Conservation (phyloP, 2,329 filamentous ascomycete species). For the Lachnellula suecica region DNA sequence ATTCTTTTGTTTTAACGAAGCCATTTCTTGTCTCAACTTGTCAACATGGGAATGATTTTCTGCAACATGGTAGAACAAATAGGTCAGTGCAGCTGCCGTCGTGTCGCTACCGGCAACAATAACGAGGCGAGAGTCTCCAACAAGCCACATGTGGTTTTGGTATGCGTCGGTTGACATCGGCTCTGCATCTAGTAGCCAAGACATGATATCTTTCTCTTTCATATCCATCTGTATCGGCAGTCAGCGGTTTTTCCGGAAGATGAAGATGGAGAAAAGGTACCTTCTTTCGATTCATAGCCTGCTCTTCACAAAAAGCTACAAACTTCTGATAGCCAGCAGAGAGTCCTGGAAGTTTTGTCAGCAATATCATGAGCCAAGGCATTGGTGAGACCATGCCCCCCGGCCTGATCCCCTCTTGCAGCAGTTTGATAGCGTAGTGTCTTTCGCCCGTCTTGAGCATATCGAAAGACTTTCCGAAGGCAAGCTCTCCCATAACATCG, state of each 20-base stretch:
- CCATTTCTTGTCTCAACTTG: slow-evolving; percentile 19
- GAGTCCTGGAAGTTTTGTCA: slow-evolving; percentile 17
- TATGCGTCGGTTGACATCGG: not conserved
- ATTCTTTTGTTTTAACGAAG: slow-evolving; percentile 5
- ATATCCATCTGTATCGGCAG: not conserved
- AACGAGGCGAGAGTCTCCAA: slow-evolving; percentile 25
- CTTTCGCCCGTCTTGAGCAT: slow-evolving; percentile 20
- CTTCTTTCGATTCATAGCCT: slow-evolving; percentile 14
- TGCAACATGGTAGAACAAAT: slow-evolving; percentile 38
- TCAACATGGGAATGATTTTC: slow-evolving; percentile 8
- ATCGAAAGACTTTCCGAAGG: slow-evolving; percentile 26
- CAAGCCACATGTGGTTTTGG: slow-evolving; percentile 13
- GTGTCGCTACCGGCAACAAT: slow-evolving; percentile 43
- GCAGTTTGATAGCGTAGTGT: slow-evolving; percentile 13
- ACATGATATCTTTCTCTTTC: slow-evolving; percentile 17
- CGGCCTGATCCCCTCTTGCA: slow-evolving; percentile 11
- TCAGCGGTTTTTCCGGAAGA: not conserved
- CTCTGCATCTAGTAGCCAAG: slow-evolving; percentile 11
- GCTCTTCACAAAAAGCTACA: slow-evolving; percentile 11
- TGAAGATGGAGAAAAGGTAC: not conserved
- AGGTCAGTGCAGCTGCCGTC: slow-evolving; percentile 38
- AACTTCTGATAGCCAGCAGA: slow-evolving; percentile 1
- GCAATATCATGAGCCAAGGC: slow-evolving; percentile 21
- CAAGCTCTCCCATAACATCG: slow-evolving; percentile 30
- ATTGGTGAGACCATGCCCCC: slow-evolving; percentile 19